These are phyloP conservation scores for Rhodosporidiobolus sp. DNA, from an alignment of 768 basidiomycete genomes.

Conservation along the genomic window DNA sequence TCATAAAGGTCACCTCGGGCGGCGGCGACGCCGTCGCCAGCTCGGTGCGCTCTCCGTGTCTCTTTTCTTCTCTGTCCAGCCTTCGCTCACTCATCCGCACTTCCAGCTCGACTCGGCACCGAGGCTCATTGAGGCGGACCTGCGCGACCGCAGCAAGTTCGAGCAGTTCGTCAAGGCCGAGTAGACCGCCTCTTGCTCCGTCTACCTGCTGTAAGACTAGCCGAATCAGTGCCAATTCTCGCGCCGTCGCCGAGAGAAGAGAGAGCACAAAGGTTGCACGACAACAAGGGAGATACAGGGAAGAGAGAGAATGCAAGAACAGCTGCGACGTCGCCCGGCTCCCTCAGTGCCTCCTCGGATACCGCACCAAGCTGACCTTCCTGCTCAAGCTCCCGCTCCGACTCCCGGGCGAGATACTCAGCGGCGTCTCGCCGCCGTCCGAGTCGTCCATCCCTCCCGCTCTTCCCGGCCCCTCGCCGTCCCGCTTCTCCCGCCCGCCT, in stretches of 20 bases:
- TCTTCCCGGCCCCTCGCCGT: too few relatives aligned
- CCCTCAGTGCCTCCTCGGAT: background rate
- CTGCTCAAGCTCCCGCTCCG: constrained; percentile 1
- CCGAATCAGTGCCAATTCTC: too few relatives aligned
- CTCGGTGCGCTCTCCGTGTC: constrained; percentile 3
- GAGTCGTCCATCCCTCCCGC: background rate
- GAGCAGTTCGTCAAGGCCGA: constrained; percentile 20
- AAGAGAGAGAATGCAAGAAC: too few relatives aligned
- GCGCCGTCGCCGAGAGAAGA: too few relatives aligned
- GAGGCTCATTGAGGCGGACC: constrained; percentile 26
- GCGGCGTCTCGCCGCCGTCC: constrained; percentile 9
- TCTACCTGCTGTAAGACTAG: too few relatives aligned
- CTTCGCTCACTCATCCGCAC: background rate
- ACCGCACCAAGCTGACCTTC: background rate
- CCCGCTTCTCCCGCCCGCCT: too few relatives aligned
- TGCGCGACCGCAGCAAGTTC: constrained; percentile 24
- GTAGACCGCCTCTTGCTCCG: background rate
- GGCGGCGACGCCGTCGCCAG: background rate
- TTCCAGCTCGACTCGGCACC: constrained; percentile 23
- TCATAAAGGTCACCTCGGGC: constrained; percentile 22
- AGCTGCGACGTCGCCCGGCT: background rate
- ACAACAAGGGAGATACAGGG: too few relatives aligned
- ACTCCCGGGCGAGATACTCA: constrained; percentile 22
- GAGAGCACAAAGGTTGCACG: too few relatives aligned
- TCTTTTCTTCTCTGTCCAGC: background rate